These are phyloP conservation scores for Alnus glutinosa DNA, from an alignment of 306 rosid genomes.

Conservation along the genomic window DNA sequence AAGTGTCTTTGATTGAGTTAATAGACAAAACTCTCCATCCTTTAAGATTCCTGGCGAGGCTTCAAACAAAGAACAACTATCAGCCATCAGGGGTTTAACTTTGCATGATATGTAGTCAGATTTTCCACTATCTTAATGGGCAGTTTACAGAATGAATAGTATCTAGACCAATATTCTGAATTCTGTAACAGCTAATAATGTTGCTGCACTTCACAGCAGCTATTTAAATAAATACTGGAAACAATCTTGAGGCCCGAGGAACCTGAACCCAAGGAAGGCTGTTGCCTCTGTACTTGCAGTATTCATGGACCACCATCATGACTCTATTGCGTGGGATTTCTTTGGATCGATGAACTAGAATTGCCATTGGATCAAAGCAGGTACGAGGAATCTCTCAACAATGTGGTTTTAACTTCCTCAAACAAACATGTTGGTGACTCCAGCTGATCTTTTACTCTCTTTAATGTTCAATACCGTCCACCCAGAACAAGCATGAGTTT, in stretches of 20 bases:
- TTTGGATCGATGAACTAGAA: neutral
- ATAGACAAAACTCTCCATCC: neutral
- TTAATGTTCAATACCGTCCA: neutral
- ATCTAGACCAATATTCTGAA: neutral
- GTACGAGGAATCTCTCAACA: neutral
- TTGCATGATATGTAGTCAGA: neutral
- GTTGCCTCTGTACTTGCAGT: neutral
- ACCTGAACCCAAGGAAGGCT: neutral
- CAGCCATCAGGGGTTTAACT: too few species aligned
- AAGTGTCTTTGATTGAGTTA: slow-evolving; percentile 23
- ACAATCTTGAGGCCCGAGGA: neutral
- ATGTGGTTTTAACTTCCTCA: neutral
- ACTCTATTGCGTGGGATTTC: neutral
- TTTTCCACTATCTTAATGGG: neutral
- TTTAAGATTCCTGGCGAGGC: neutral
- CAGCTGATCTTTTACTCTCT: neutral
- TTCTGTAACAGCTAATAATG: neutral
- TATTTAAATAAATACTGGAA: neutral
- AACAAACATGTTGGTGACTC: neutral
- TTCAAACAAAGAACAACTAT: neutral
- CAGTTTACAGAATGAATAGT: neutral
- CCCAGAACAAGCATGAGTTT: slow-evolving; percentile 28
- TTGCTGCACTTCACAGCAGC: neutral
- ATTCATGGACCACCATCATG: neutral
- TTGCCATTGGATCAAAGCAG: neutral